A percentile compares a stretch with the other conserved stretches of the same genome.
phyloP scores from a whole-genome alignment of 768 basidiomycete species.

The Leccinum incarnatum region DNA sequence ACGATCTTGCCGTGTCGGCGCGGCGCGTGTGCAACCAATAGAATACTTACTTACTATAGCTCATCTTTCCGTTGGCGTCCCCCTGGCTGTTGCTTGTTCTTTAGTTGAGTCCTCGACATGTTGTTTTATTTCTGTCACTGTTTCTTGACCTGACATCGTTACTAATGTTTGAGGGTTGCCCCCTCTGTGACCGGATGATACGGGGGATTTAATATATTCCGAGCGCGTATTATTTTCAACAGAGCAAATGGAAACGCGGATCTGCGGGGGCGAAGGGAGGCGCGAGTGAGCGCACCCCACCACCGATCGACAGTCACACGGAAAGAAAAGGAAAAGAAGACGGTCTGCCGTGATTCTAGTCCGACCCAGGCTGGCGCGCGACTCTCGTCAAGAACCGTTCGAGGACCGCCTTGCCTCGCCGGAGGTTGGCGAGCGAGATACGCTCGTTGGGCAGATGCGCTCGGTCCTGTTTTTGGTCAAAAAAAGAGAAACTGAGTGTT shows the following conservation, averaged over 20 bases:
- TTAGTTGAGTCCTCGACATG: background rate
- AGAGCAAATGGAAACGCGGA: background rate
- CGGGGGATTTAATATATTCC: background rate
- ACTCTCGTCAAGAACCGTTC: constrained; percentile 68
- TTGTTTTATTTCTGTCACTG: background rate
- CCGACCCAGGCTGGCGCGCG: constrained; percentile 22
- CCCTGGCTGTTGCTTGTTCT: background rate
- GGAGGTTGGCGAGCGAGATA: constrained; percentile 80
- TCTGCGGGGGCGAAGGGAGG: background rate
- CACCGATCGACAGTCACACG: background rate
- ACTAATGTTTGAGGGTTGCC: background rate
- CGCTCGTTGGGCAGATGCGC: constrained; percentile 94
- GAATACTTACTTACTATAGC: constrained; percentile 1
- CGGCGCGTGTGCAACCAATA: constrained; percentile 9
- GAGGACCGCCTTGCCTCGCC: constrained; percentile 71
- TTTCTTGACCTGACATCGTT: background rate
- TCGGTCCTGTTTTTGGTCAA: constrained; percentile 55
- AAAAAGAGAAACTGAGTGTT: background rate
- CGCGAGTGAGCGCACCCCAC: background rate
- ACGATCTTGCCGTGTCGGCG: background rate
- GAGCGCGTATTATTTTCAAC: background rate
- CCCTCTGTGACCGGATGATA: background rate
- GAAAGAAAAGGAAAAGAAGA: background rate
- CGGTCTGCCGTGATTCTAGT: background rate
- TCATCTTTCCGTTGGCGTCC: background rate